Evolutionary conservation across 176 grass and related monocot species (phyloP), one percentile per base, ranked within the genome.

Genomic region (Aegilops tauschii): DNA sequence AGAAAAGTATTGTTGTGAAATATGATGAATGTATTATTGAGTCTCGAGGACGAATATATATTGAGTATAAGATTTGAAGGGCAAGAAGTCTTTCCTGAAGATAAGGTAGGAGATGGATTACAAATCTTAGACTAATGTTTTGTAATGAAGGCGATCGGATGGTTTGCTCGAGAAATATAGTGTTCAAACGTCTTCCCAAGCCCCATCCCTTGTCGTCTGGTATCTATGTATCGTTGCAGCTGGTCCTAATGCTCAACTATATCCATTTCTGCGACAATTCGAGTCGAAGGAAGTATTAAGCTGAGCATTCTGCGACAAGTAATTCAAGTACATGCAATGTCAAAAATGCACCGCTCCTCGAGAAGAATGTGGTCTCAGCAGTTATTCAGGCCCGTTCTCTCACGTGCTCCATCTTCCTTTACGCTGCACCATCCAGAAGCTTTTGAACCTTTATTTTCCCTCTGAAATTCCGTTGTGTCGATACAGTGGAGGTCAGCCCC

Each of bases 121-220:
- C 23, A 25, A 25, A 25, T 25, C 23, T 25, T 25, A 25, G 23
- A 25, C 23, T 25, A 92, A 92, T 96, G 82, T 74, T 84, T 88
- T 91, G 90, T 88, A 88, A 81, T 28, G 90, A 83, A 82, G 84
- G 77, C 37, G 18, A 85, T 88, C 62, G 69, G 87, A 91, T 82
- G 90, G 86, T 89, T 86, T 92, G 87, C 47, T 52, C 73, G 89
- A 72, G 82, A 88, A 91, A 88, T 89, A 92, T 89, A 92, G 86
- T 74, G 23, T 17, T 67, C 80, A 62, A 32, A 27, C 39, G 18
- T 3, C 61, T 73, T 54, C 50, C 79, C 52, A 62, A 66, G 73
- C 20, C 56, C 17, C 21, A 27, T 42, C 80, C 1, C 21, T 14
- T 44, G 61, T 17, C 32, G 61, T 20, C 49, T 4, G 58, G 12